Evolutionary conservation across 148 eudicot species (phyloP), one percentile per base, ranked within the genome.

Genomic region (Vaccinium vitisidaea): DNA sequence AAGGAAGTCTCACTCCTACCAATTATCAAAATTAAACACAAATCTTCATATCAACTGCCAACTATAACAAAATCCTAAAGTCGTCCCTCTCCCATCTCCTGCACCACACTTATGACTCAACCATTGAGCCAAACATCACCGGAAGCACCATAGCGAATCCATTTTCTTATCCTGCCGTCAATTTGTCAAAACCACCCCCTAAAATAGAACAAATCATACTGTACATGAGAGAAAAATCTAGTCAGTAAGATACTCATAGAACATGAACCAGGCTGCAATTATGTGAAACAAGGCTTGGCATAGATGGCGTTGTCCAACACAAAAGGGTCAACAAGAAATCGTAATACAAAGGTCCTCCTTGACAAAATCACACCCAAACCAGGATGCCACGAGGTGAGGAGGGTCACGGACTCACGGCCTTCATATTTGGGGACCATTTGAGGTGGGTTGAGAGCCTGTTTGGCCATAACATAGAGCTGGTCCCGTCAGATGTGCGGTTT

Each of bases 161-260:
- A 8, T 27, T 27, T 27, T 69, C 16, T 69, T 69, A 13, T 30
- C 12, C 39, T 69, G 36, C 74, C 74, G 27, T 27, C 74, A 69
- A 27, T 27, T 15, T 4, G 39, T 25, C 36, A 69, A 69, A 27
- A 69, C 39, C 74, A 8, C 71, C 69, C 58, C 69, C 27, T 63
- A 63, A 8, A n/a, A 21, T 61, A 61, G 67, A 87, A 93, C 96
- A 93, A 96, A 96, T 80, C 97, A 95, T 87, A 93, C 74, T 6
- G 96, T 96, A 86, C 95, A 98, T 97, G 97, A 96, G 67, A 96
- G 83, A 79, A 82, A 93, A 86, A 96, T 84, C 93, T 96, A 98
- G 82, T 94, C 99, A 84, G 94, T 92, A 69, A 96, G 85, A 84
- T 96, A 96, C 23, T 93, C 99, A 87, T 88, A 94, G 25, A 94